A percentile compares a stretch with the other conserved stretches of the same genome.
Conservation (phyloP, 2,329 filamentous ascomycete species). For the Paradendryphiella salina region DNA sequence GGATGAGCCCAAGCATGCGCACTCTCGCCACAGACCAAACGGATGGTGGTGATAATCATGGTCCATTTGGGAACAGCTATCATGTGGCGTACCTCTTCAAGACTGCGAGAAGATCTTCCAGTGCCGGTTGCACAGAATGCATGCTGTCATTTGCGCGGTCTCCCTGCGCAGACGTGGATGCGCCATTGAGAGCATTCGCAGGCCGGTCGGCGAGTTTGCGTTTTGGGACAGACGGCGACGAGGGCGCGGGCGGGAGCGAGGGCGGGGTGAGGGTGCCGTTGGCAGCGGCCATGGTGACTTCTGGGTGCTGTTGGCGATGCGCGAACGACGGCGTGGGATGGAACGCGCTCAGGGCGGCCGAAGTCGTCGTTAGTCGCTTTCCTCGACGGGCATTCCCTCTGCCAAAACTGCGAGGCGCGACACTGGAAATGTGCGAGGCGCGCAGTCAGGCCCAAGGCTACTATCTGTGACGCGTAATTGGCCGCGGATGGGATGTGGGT, state of each 20-base stretch:
- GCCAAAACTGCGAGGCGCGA: slow-evolving; percentile 1
- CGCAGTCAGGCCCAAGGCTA: neutral
- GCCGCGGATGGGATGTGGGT: slow-evolving; percentile 14
- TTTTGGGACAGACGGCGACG: slow-evolving; percentile 46
- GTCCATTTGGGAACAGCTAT: neutral
- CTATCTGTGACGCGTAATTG: slow-evolving; percentile 19
- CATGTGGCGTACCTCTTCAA: slow-evolving; percentile 44
- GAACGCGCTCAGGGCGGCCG: slow-evolving; percentile 42
- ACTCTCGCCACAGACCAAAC: neutral
- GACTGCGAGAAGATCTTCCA: slow-evolving; percentile 50
- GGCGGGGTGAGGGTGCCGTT: slow-evolving; percentile 45
- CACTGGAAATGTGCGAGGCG: neutral
- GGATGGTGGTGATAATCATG: neutral
- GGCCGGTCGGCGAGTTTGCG: slow-evolving; percentile 51
- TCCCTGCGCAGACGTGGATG: slow-evolving; percentile 27
- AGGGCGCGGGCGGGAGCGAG: slow-evolving; percentile 31
- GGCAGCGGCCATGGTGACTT: slow-evolving; percentile 41
- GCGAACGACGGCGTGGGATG: slow-evolving; percentile 37
- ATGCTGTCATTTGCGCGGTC: slow-evolving; percentile 21
- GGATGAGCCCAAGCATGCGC: neutral
- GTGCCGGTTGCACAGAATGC: slow-evolving; percentile 37
- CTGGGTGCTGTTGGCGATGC: slow-evolving; percentile 38
- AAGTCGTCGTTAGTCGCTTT: slow-evolving; percentile 23
- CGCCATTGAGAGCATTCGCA: slow-evolving; percentile 35
- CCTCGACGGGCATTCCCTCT: slow-evolving; percentile 20